phyloP scores from a whole-genome alignment of 345 rosid species.

The Dimocarpus longan region DNA sequence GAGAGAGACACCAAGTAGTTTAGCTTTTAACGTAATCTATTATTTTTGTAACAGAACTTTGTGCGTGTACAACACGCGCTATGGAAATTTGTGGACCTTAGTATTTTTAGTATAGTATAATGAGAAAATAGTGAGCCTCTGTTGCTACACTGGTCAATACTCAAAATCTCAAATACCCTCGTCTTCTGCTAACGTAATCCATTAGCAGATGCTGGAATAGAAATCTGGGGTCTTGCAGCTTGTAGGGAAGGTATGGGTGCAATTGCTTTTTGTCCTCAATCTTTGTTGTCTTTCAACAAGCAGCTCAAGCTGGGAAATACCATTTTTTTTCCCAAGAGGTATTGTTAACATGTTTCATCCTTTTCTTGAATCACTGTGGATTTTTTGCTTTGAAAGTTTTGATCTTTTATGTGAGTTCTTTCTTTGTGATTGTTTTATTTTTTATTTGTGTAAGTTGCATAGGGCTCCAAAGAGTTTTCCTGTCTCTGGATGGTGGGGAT shows the following conservation, averaged over 20 bases:
- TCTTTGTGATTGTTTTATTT: not conserved
- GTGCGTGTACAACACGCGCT: slow-evolving; percentile 30
- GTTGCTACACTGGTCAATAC: not conserved
- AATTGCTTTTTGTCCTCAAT: slow-evolving; percentile 30
- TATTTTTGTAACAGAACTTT: not conserved
- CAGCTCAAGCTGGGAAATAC: slow-evolving; percentile 31
- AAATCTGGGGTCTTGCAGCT: slow-evolving; percentile 18
- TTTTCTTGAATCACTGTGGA: not conserved
- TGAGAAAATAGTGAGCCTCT: not conserved
- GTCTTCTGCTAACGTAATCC: slow-evolving; percentile 19
- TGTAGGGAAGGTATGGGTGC: slow-evolving; percentile 39
- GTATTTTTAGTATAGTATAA: not conserved
- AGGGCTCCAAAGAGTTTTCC: not conserved
- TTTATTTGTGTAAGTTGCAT: not conserved
- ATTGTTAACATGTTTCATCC: not conserved
- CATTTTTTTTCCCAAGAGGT: slow-evolving; percentile 39
- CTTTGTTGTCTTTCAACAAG: slow-evolving; percentile 28
- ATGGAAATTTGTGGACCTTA: slow-evolving; percentile 17
- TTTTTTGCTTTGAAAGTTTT: not conserved
- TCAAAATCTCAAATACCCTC: no score
- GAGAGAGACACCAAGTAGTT: no score
- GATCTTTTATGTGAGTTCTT: not conserved
- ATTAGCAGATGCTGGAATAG: slow-evolving; percentile 17
- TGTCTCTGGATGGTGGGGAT: not conserved
- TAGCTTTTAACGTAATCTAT: no score